phyloP scores from a whole-genome alignment of 768 basidiomycete species.

The Rhizopogon roseolus region DNA sequence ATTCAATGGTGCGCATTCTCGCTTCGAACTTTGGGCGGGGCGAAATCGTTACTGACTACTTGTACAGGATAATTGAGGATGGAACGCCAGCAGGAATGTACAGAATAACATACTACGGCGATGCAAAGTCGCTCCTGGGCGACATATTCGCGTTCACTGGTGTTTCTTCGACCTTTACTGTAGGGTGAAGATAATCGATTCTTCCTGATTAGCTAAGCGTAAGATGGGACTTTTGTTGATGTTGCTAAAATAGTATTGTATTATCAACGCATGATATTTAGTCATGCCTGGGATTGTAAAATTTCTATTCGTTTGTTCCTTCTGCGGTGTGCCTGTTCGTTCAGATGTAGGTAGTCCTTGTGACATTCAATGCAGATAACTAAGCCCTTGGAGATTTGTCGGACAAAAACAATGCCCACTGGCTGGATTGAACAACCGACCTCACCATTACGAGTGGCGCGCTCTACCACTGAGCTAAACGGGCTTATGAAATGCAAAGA shows the following conservation, averaged over 20 bases:
- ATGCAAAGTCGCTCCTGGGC: constrained; percentile 68
- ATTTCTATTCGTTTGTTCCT: no score
- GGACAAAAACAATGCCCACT: constrained; percentile 25
- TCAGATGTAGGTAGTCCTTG: no score
- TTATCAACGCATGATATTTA: no score
- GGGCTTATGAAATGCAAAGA: constrained; percentile 21
- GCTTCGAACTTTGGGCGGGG: neutral
- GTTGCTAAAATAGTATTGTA: no score
- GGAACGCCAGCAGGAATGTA: constrained; percentile 68
- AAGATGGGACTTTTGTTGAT: no score
- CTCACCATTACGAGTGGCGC: constrained; percentile 51
- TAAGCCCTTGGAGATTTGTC: no score
- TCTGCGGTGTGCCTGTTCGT: no score
- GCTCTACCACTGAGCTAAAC: constrained; percentile 60
- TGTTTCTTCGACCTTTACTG: constrained; percentile 55
- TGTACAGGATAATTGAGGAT: constrained; percentile 55
- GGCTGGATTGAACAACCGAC: constrained; percentile 37
- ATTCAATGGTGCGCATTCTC: constrained; percentile 52
- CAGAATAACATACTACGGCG: constrained; percentile 67
- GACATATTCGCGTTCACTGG: constrained; percentile 60
- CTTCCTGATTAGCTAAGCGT: no score
- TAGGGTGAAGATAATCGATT: constrained; percentile 15
- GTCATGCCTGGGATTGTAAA: no score
- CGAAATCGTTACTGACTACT: neutral
- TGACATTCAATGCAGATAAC: no score